Evolutionary conservation across 345 rosid species (phyloP), one percentile per base, ranked within the genome.

Genomic region (Bruguiera parviflora): DNA sequence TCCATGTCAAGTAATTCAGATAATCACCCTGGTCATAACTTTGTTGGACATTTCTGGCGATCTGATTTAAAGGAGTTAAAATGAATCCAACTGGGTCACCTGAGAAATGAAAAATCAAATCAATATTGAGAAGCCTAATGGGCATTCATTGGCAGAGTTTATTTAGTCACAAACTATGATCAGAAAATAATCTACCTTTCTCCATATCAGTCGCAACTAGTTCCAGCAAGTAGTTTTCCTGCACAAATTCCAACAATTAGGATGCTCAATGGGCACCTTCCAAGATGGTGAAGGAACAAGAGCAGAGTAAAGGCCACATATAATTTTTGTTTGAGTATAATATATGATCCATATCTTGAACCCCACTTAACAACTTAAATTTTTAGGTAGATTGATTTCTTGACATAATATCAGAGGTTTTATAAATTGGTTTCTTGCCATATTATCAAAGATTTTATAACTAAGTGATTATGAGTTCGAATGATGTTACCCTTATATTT

Each of bases 71-170:
- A 63, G 97, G 88, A 79, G 87, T 85, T 58, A 93, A 86, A 77
- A 85, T 87, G 67, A 77, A 74, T 68, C 99, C 99, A 69, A 95
- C 71, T 57, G 91, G 74, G 25, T 83, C 85, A 78, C 93, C 99
- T 94, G 86, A 63, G 63, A 77, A 76, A 78, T 29, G 61, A 68
- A 64, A 68, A 28, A 68, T 37, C 19, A 63, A 22, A 21, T 71
- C 16, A 53, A 64, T 39, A 70, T 63, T 8, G 20, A 15, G 53
- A 58, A 19, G 53, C 8, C 19, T 56, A 3, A 39, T 24, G 15
- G 27, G 49, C 8, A 15, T 56, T 63, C 16, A 46, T 5, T 28
- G 19, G 31, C 24, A 49, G 37, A 22, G 31, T 29, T 28, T 21
- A 18, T 55, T 11, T 22, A 33, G 49, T 66, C 31, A 59, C 51